Percentiles rank a stretch among this genome's conserved stretches.
phyloP scores from a whole-genome alignment of 2,329 filamentous ascomycete genomes.

The Fusarium metavorans region DNA sequence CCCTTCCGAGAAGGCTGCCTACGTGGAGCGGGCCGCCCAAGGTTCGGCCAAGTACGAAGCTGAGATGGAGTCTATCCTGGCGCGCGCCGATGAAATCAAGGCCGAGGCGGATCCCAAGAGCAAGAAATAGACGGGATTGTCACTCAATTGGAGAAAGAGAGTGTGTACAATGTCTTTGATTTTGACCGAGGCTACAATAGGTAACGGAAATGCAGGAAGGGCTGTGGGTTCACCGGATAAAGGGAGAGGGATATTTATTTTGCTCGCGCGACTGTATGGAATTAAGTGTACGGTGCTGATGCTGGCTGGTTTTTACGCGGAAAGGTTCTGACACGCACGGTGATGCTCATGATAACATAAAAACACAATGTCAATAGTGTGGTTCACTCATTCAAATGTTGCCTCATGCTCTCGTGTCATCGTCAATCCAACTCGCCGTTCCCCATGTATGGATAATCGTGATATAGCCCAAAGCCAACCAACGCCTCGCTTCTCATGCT shows the following conservation, averaged over 20 bases:
- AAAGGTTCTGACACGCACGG: neutral
- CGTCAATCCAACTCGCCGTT: neutral
- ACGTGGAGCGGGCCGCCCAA: slow-evolving; percentile 46
- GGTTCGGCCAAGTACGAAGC: slow-evolving; percentile 25
- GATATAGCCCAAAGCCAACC: slow-evolving; percentile 3
- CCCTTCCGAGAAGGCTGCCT: slow-evolving; percentile 57
- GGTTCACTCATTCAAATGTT: neutral
- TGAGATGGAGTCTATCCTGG: slow-evolving; percentile 41
- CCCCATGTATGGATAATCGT: neutral
- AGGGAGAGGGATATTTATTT: slow-evolving; percentile 13
- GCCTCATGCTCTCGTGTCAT: slow-evolving; percentile 1
- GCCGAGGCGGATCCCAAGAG: slow-evolving; percentile 28
- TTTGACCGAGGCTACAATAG: neutral
- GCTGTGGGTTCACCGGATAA: slow-evolving; percentile 2
- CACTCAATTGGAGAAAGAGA: slow-evolving; percentile 19
- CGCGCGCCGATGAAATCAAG: slow-evolving; percentile 48
- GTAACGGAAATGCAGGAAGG: slow-evolving; percentile 3
- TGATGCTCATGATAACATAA: neutral
- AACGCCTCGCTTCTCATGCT: slow-evolving; percentile 33
- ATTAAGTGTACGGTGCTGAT: slow-evolving; percentile 17
- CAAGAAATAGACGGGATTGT: slow-evolving; percentile 29
- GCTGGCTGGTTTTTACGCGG: slow-evolving; percentile 1
- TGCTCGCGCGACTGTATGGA: slow-evolving; percentile 18
- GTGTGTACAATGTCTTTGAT: neutral
- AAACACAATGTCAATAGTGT: neutral